These are phyloP conservation scores for Actinomortierella wolfii DNA, from an alignment of 371 early-diverging fungal genomes.

Conservation along the genomic window DNA sequence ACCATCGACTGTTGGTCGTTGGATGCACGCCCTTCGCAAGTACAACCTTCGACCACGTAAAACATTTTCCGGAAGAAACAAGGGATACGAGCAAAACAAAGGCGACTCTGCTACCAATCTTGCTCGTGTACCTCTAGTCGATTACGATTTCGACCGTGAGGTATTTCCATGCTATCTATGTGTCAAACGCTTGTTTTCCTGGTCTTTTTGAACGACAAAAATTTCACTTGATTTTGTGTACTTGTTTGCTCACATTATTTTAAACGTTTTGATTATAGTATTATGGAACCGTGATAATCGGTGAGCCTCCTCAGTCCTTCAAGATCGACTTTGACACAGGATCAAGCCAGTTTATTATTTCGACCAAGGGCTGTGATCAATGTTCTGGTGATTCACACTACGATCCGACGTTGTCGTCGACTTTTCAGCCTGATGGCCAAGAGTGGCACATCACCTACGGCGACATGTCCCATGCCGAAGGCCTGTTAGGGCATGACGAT, in stretches of 20 bases:
- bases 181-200: too few relatives aligned
- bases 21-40: constrained; percentile 29
- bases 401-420: constrained; percentile 54
- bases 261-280: constrained; percentile 27
- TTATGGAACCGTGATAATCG: constrained; percentile 55
- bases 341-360: constrained; percentile 66
- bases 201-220: too few relatives aligned
- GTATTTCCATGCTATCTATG: too few relatives aligned
- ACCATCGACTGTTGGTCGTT: constrained; percentile 24
- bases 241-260: too few relatives aligned
- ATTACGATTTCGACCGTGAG: constrained; percentile 41
- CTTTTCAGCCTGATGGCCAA: constrained; percentile 48
- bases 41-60: constrained; percentile 13
- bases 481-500: constrained; percentile 58
- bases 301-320: constrained; percentile 67
- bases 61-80: too few relatives aligned
- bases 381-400: constrained; percentile 63
- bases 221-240: too few relatives aligned
- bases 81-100: too few relatives aligned
- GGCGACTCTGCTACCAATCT: constrained; percentile 7
- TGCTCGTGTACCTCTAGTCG: constrained; percentile 23
- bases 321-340: constrained; percentile 72
- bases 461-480: constrained; percentile 60
- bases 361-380: constrained; percentile 50
- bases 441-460: constrained; percentile 65